Conservation (phyloP, 2,329 filamentous ascomycete genomes). For the Taxawa tesnikishii region DNA sequence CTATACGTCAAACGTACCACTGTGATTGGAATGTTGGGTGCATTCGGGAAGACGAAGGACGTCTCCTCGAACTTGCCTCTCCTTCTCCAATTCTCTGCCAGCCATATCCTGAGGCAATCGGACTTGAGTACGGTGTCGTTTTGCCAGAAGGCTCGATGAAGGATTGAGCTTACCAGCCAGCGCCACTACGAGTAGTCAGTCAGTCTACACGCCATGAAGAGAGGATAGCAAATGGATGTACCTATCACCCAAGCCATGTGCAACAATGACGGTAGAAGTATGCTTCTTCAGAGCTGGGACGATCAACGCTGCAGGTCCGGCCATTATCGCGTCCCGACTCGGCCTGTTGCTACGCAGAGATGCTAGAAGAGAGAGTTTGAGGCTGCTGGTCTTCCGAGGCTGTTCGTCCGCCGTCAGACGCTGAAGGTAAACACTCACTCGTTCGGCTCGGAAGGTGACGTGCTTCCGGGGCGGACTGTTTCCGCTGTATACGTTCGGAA, state of each 20-base stretch:
- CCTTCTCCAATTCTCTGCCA: conserved; percentile 78
- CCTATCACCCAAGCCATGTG: conserved; percentile 82
- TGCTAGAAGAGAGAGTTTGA: too few species aligned
- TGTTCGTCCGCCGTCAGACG: not conserved
- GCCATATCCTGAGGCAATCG: conserved; percentile 43
- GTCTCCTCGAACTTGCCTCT: conserved; percentile 75
- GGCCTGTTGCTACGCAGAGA: too few species aligned
- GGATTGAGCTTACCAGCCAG: conserved; percentile 51
- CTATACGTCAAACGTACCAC: too few species aligned
- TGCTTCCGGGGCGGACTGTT: too few species aligned
- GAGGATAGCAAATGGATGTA: conserved; percentile 9
- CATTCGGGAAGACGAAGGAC: conserved; percentile 89
- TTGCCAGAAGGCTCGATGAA: not conserved
- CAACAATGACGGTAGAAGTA: conserved; percentile 89
- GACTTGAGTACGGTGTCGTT: not conserved
- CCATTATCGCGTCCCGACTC: too few species aligned
- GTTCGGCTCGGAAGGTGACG: not conserved
- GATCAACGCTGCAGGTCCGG: conserved; percentile 43
- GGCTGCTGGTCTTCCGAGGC: not conserved
- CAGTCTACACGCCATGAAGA: not conserved
- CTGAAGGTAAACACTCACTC: not conserved
- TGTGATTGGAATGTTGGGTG: conserved; percentile 77
- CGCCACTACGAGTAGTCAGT: conserved; percentile 32
- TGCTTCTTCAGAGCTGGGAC: conserved; percentile 72
- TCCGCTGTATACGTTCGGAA: too few species aligned